These are phyloP conservation scores for Clarireedia homoeocarpa DNA, from an alignment of 2,329 filamentous ascomycete species.

Conservation along the genomic window DNA sequence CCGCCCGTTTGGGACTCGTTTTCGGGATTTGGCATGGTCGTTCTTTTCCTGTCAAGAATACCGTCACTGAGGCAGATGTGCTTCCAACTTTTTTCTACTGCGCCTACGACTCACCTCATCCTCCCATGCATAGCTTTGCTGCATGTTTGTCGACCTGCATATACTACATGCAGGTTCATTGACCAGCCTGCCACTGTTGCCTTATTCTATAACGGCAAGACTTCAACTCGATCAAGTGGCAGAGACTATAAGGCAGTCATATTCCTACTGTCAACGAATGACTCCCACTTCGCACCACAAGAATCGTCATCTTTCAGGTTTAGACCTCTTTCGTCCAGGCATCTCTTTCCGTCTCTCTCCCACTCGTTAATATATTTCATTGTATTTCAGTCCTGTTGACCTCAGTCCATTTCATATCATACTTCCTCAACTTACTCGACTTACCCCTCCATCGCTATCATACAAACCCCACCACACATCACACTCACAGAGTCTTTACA, in stretches of 20 bases:
- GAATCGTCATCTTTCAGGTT: constrained; percentile 19
- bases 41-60: constrained; percentile 12
- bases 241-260: constrained; percentile 29
- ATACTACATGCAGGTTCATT: constrained; percentile 15
- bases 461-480: not conserved
- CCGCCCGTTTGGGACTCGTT: constrained; percentile 22
- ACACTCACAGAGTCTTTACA: not conserved
- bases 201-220: constrained; percentile 18
- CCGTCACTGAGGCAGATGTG: constrained; percentile 12
- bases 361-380: constrained; percentile 27
- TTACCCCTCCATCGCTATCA: constrained; percentile 4
- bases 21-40: constrained; percentile 7
- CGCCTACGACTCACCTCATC: constrained; percentile 19
- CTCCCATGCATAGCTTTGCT: constrained; percentile 20
- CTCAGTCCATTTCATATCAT: constrained; percentile 8
- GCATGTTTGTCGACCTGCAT: constrained; percentile 25
- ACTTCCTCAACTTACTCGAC: constrained; percentile 3
- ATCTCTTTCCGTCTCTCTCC: constrained; percentile 21
- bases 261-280: constrained; percentile 27
- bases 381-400: constrained; percentile 14
- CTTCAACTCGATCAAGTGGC: constrained; percentile 13
- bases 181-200: constrained; percentile 19
- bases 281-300: constrained; percentile 27
- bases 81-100: constrained; percentile 15
- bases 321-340: constrained; percentile 27